Conservation (phyloP, 116 monocot species). For the Iris pallida region DNA sequence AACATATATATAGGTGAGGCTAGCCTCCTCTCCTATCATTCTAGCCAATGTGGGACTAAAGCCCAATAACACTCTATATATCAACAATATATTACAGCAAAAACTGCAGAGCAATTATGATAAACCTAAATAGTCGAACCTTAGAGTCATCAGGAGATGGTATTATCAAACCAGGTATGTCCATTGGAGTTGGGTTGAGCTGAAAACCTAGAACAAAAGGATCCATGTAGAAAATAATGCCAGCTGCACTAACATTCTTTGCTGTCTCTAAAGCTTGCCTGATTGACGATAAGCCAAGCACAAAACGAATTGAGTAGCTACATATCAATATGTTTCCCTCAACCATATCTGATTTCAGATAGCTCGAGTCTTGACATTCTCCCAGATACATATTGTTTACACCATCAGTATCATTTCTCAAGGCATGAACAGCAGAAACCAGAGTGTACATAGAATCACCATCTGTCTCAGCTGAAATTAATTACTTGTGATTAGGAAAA, state of each 20-base stretch:
- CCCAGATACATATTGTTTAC: slow-evolving; percentile 57
- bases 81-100: background rate
- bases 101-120: background rate
- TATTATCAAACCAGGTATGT: slow-evolving; percentile 78
- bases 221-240: slow-evolving; percentile 90
- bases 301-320: slow-evolving; percentile 81
- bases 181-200: slow-evolving; percentile 88
- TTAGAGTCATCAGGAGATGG: slow-evolving; percentile 85
- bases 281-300: slow-evolving; percentile 83
- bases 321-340: slow-evolving; percentile 79
- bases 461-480: slow-evolving; percentile 72
- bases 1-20: too few relatives aligned
- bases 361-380: slow-evolving; percentile 86
- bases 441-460: slow-evolving; percentile 64
- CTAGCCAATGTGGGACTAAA: too few relatives aligned
- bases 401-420: slow-evolving; percentile 49
- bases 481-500: slow-evolving; percentile 6
- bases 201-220: slow-evolving; percentile 89
- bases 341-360: slow-evolving; percentile 50
- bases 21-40: too few relatives aligned
- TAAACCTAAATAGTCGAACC: slow-evolving; percentile 29
- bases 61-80: too few relatives aligned
- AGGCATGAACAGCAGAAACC: slow-evolving; percentile 72
- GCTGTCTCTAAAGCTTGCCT: slow-evolving; percentile 80
- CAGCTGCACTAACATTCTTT: slow-evolving; percentile 75